These are phyloP conservation scores for Pseudogymnoascus sp. DNA, from an alignment of 2,329 filamentous ascomycete species.

Conservation along the genomic window DNA sequence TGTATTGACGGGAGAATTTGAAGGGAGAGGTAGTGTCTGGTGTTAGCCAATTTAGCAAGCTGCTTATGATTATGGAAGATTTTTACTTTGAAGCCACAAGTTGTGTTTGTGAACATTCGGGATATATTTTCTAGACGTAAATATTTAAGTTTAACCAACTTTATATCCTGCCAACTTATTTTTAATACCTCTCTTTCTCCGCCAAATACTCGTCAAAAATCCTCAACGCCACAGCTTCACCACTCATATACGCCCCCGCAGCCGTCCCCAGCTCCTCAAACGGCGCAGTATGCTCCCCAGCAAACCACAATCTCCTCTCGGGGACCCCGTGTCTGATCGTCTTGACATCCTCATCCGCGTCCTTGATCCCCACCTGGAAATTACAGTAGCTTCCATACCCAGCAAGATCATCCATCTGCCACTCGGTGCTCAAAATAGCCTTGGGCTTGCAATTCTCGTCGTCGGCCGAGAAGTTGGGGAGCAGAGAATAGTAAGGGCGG, in stretches of 20 bases:
- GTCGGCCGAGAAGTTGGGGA: conserved; percentile 47
- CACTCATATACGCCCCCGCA: conserved; percentile 88
- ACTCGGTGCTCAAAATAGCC: conserved; percentile 53
- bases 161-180: not conserved
- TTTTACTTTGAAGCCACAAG: not conserved
- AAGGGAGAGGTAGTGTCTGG: not conserved
- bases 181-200: not conserved
- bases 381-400: conserved; percentile 64
- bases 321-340: conserved; percentile 40
- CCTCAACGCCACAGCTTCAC: conserved; percentile 66
- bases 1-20: not conserved
- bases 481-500: conserved; percentile 55
- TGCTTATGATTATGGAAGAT: not conserved
- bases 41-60: not conserved
- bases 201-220: conserved; percentile 49
- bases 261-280: conserved; percentile 84
- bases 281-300: conserved; percentile 73
- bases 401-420: conserved; percentile 58
- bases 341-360: conserved; percentile 54
- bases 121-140: not conserved
- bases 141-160: not conserved
- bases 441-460: conserved; percentile 44
- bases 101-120: not conserved
- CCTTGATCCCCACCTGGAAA: conserved; percentile 54
- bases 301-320: conserved; percentile 47